Conservation (phyloP, 805 yeast genomes). For the Wickerhamomyces rabaulensis region DNA sequence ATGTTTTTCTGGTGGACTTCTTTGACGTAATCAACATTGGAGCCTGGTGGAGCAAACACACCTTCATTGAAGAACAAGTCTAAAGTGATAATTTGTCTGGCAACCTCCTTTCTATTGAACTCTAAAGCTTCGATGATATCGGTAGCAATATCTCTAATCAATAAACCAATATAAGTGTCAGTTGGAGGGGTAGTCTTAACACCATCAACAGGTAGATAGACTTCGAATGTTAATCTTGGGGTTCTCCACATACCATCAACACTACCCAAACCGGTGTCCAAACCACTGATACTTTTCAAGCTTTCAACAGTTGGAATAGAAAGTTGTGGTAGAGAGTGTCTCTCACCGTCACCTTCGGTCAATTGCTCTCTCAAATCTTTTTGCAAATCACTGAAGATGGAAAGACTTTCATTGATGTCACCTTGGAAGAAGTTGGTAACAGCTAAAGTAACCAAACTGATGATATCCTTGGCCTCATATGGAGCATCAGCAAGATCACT, state of each 20-base stretch:
- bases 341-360: slow-evolving; percentile 11
- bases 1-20: slow-evolving; percentile 36
- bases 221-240: slow-evolving; percentile 57
- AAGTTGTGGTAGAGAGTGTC: slow-evolving; percentile 20
- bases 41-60: slow-evolving; percentile 67
- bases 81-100: slow-evolving; percentile 73
- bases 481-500: slow-evolving; percentile 31
- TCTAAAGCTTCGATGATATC: slow-evolving; percentile 79
- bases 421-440: slow-evolving; percentile 7
- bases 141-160: slow-evolving; percentile 68
- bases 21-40: slow-evolving; percentile 66
- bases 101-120: slow-evolving; percentile 83
- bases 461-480: slow-evolving; percentile 44
- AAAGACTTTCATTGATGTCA: slow-evolving; percentile 22
- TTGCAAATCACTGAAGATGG: slow-evolving; percentile 32
- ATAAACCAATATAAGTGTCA: slow-evolving; percentile 46
- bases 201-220: slow-evolving; percentile 47
- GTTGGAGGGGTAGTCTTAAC: slow-evolving; percentile 64
- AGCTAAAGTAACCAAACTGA: slow-evolving; percentile 49
- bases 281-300: slow-evolving; percentile 26
- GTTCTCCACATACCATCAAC: slow-evolving; percentile 65
- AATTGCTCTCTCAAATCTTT: slow-evolving; percentile 12
- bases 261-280: slow-evolving; percentile 38
- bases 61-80: slow-evolving; percentile 66
- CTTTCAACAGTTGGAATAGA: slow-evolving; percentile 32